Evolutionary conservation across 2,329 filamentous ascomycete genomes (phyloP).

Genomic region (Neophaeococcomyces aloes): DNA sequence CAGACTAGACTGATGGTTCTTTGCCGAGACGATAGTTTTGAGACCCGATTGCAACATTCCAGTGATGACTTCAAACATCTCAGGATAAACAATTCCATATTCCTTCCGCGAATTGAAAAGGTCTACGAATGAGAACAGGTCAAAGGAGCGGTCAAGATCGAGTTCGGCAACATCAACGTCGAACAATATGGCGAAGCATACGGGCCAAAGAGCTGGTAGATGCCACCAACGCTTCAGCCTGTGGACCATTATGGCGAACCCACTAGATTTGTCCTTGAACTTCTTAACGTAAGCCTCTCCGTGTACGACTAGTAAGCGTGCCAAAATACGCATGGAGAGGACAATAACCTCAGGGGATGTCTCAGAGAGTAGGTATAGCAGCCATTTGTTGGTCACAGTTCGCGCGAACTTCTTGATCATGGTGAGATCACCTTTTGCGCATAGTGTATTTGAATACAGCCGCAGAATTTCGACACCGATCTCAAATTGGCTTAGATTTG

Average conservation of each 20-base stretch:
- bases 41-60: conserved; percentile 81
- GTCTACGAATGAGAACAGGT: conserved; percentile 62
- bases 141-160: conserved; percentile 62
- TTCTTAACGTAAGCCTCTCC: conserved; percentile 73
- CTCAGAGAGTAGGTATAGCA: conserved; percentile 81
- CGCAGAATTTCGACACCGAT: conserved; percentile 67
- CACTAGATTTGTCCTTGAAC: conserved; percentile 75
- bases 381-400: conserved; percentile 95
- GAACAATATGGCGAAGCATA: conserved; percentile 81
- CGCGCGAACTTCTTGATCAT: conserved; percentile 80
- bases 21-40: conserved; percentile 54
- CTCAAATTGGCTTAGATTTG: conserved; percentile 45
- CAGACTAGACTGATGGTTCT: conserved; percentile 31
- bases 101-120: conserved; percentile 51
- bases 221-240: conserved; percentile 83
- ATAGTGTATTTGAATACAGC: conserved; percentile 69
- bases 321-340: conserved; percentile 70
- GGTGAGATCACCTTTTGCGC: conserved; percentile 55
- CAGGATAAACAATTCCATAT: conserved; percentile 60
- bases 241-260: conserved; percentile 75
- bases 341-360: conserved; percentile 73
- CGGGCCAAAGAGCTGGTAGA: conserved; percentile 70
- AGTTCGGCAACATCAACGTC: conserved; percentile 67
- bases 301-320: conserved; percentile 71
- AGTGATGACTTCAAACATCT: conserved; percentile 67